Conservation (phyloP, 352 stramenopile species). For the Pythium myriotylum region DNA sequence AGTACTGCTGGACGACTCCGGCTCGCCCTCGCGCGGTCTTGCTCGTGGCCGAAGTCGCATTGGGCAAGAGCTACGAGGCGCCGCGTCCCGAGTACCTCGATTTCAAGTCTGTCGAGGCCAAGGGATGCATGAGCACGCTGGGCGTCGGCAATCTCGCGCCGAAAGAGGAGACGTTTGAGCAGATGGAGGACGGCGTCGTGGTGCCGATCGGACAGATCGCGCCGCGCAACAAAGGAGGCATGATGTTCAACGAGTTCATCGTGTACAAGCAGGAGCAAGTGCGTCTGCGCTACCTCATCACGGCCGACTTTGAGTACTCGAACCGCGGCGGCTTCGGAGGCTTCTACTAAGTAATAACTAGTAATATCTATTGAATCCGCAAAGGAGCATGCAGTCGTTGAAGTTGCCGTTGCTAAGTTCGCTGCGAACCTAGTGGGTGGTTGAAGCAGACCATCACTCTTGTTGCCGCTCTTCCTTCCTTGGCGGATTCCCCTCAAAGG, state of each 20-base stretch:
- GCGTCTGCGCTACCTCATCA: constrained; percentile 61
- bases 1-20: constrained; percentile 46
- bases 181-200: constrained; percentile 49
- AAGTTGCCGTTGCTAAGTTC: constrained; percentile 9
- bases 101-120: constrained; percentile 42
- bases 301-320: constrained; percentile 41
- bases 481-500: neutral
- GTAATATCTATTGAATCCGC: too few relatives aligned
- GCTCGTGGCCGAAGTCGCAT: constrained; percentile 61
- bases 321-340: neutral
- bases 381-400: too few relatives aligned
- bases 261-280: constrained; percentile 74
- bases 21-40: constrained; percentile 37
- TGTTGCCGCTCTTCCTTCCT: too few relatives aligned
- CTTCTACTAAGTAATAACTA: constrained; percentile 12
- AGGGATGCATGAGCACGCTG: constrained; percentile 40
- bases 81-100: constrained; percentile 48
- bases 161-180: constrained; percentile 34
- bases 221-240: constrained; percentile 35
- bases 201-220: constrained; percentile 57
- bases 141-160: constrained; percentile 53
- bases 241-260: constrained; percentile 78
- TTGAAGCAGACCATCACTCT: constrained; percentile 33
- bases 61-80: constrained; percentile 55
- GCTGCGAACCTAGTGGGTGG: neutral